Evolutionary conservation across 1,284 basidiomycete genomes (phyloP), one percentile per base, ranked within the genome.

Genomic region (Exobasidium rhododendri): DNA sequence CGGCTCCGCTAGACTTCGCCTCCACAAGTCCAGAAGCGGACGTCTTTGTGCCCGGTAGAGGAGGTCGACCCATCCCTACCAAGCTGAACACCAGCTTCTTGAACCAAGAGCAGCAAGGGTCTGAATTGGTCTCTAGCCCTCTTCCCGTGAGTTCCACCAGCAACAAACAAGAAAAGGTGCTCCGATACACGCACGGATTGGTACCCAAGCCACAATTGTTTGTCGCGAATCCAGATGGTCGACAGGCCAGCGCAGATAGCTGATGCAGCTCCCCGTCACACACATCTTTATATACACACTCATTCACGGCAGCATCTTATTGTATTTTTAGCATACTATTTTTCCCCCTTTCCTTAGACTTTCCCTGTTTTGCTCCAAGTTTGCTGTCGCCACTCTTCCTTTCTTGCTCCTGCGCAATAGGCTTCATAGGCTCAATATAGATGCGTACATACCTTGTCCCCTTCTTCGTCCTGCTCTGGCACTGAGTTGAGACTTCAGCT

Each of bases 221-320:
- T 29, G 68, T 75, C 1, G 74, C 74, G n/a, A 74, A 74, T 45
- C 72, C 72, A 0, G 73, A 75, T 49, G 54, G 59, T 17, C 13
- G 43, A 31, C 17, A 29, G 24, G 24, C 31, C n/a, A 58, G 52
- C 22, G n/a, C 26, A 50, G 35, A 40, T 40, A 40, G 35, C 35
- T 40, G 35, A 40, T 10, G 7, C 35, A 40, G 17, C 10, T 40
- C 35, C 35, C 35, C 35, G n/a, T n/a, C n/a, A n/a, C n/a, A n/a
- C n/a, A n/a, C n/a, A n/a, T n/a, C n/a, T n/a, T n/a, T n/a, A n/a
- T n/a, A n/a, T n/a, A n/a, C n/a, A n/a, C n/a, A n/a, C n/a, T n/a
- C n/a, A n/a, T n/a, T n/a, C n/a, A n/a, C n/a, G n/a, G n/a, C n/a
- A n/a, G n/a, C n/a, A n/a, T n/a, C n/a, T n/a, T n/a, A n/a, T n/a